Conservation (phyloP, 371 early-diverging fungal species). For the Rhizomucor pusillus region DNA sequence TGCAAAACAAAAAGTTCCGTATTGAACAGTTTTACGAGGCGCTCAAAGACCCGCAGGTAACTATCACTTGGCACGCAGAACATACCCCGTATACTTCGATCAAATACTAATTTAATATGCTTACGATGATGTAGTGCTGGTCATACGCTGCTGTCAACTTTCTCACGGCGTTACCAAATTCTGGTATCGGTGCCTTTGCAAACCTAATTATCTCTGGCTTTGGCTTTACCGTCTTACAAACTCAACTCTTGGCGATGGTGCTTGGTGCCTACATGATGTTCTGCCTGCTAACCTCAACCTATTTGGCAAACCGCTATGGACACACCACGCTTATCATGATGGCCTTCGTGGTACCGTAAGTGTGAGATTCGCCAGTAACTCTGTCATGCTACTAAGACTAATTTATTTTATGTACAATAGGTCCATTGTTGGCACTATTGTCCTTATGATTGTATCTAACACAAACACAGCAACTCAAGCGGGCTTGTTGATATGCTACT, state of each 20-base stretch:
- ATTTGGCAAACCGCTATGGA: slow-evolving; percentile 14
- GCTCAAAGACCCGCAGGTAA: slow-evolving; percentile 20
- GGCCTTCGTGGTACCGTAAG: slow-evolving; percentile 17
- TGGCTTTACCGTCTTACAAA: slow-evolving; percentile 20
- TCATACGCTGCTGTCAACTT: too few relatives aligned
- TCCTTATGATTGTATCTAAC: slow-evolving; percentile 20
- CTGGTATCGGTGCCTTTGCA: slow-evolving; percentile 26
- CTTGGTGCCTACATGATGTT: slow-evolving; percentile 25
- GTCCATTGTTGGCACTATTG: slow-evolving; percentile 17
- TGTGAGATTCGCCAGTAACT: not conserved
- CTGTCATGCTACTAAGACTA: not conserved
- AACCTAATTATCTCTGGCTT: slow-evolving; percentile 22
- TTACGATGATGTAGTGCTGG: too few relatives aligned
- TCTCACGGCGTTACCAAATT: slow-evolving; percentile 15
- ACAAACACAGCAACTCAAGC: slow-evolving; percentile 18
- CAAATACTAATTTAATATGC: too few relatives aligned
- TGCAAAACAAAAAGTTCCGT: slow-evolving; percentile 18
- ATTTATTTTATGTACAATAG: not conserved
- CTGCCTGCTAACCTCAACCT: slow-evolving; percentile 15
- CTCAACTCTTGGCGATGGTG: slow-evolving; percentile 28
- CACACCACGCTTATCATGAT: slow-evolving; percentile 19
- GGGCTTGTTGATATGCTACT: slow-evolving; percentile 19
- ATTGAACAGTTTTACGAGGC: slow-evolving; percentile 25
- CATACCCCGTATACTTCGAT: too few relatives aligned
- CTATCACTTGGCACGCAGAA: too few relatives aligned